Percentiles rank a stretch among this genome's conserved stretches.
Evolutionary conservation across 176 grass and related monocot genomes (phyloP).

Genomic region (Olyra latifolia): DNA sequence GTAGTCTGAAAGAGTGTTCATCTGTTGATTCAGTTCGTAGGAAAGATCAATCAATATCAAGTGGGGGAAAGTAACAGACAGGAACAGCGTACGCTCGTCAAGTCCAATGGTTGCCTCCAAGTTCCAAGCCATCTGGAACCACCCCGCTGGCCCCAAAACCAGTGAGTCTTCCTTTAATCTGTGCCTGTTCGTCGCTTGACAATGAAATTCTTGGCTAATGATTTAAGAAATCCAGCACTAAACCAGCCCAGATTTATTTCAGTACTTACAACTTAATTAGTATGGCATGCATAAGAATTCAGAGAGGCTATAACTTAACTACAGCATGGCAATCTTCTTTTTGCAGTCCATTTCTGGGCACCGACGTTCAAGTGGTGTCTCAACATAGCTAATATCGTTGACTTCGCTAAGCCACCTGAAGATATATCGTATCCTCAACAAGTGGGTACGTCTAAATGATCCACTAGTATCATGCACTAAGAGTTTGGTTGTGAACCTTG

Average conservation of each 20-base stretch:
- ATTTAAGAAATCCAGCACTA: not conserved
- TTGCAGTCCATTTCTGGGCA: slow-evolving; percentile 74
- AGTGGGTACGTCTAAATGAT: slow-evolving; percentile 42
- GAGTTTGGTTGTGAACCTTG: not conserved
- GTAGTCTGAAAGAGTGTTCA: not conserved
- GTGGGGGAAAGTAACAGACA: not conserved
- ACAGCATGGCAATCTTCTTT: no score
- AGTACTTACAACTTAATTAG: no score
- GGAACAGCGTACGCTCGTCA: not conserved
- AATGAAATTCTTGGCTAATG: not conserved
- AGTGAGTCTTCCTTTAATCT: slow-evolving; percentile 31
- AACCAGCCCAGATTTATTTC: not conserved
- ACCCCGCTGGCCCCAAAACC: slow-evolving; percentile 77
- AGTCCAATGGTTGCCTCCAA: slow-evolving; percentile 47
- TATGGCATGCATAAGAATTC: no score
- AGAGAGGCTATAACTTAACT: no score
- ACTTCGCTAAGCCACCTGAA: slow-evolving; percentile 74
- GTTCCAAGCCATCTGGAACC: slow-evolving; percentile 78
- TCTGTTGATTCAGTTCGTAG: no score
- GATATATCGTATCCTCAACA: slow-evolving; percentile 74
- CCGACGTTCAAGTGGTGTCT: slow-evolving; percentile 81
- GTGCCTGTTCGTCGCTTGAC: not conserved
- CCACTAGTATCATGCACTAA: no score
- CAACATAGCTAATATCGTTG: slow-evolving; percentile 70
- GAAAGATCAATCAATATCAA: not conserved